Base-by-base conservation (phyloP, 2,329 filamentous ascomycete species). In the Aspergillus oerlinghausenensis region DNA sequence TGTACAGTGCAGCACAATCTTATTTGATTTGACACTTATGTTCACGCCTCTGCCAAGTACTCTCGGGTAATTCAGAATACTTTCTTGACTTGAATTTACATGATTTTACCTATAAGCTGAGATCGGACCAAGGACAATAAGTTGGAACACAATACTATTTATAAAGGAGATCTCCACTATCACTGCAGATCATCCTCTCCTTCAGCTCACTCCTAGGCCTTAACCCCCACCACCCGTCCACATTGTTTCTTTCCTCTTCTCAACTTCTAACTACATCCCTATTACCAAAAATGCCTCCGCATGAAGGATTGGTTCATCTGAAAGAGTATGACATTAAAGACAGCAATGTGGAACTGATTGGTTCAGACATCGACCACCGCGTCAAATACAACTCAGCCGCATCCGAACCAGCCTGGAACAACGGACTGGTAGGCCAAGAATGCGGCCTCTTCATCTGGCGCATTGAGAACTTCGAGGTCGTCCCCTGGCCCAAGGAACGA, bases 281-380 rank as follows among this genome's bases (percentile, higher is more conserved):
- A 43, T 17, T 29, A 9, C 7, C 32, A 55, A 75, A 64, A 26
- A 88, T 88, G 85, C 73, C 84, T 49, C 85, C 85, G 4, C 77
- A 84, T 65, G 73, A 84, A 66, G 85, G 84, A 47, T 76, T 88
- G 43, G 81, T 87, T 8, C 85, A 88, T 65, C 77, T 73, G 26
- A 83, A 84, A 65, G 80, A 87, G 67, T 87, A 88, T 67, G 83
- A 88, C 68, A 82, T 88, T 75, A 82, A 85, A 64, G 84, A 88
- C 68, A 86, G 82, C 75, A 88, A 88, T 65, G 83, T 88, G 55
- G 84, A 86, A 71, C 78, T 88, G 55, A 83, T 88, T 56, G 83
- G 84, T 56, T 80, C 79, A 54, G 79, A 83, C 59, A 80, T 88
- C 59, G 86, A 88, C 73, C 86, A 88, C 73, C 79, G 80, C 58